These are phyloP conservation scores for Astrocystis sublimbata DNA, from an alignment of 495 filamentous ascomycete genomes.

Conservation along the genomic window DNA sequence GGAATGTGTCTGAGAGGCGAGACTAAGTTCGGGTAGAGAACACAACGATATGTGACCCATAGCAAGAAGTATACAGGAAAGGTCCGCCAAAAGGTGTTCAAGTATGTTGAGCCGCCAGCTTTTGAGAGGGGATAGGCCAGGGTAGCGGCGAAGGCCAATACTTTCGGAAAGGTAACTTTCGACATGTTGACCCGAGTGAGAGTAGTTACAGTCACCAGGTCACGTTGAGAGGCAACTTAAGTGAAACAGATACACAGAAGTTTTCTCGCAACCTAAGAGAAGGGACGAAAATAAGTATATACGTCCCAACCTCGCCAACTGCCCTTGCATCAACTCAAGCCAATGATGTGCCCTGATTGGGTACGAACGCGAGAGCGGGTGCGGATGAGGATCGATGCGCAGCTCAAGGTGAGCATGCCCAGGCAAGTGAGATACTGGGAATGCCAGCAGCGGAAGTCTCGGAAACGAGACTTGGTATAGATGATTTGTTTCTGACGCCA, in stretches of 20 bases:
- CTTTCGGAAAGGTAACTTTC: neutral
- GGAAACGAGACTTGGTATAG: neutral
- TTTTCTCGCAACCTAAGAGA: no score
- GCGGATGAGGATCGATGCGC: neutral
- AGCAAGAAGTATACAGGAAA: neutral
- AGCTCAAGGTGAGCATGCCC: neutral
- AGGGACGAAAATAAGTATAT: no score
- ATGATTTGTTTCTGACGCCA: neutral
- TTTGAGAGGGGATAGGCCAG: conserved; percentile 14
- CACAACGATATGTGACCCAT: conserved; percentile 40
- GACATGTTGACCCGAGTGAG: conserved; percentile 4
- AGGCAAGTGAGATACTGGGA: neutral
- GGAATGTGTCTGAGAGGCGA: conserved; percentile 64
- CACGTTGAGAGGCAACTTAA: neutral
- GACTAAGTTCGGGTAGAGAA: conserved; percentile 65
- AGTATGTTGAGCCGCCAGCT: conserved; percentile 1
- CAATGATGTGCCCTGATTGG: neutral
- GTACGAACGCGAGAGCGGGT: conserved; percentile 6
- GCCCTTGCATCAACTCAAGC: neutral
- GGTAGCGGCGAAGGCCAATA: neutral
- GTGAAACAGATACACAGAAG: neutral
- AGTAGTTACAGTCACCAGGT: neutral
- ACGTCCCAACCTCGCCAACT: neutral
- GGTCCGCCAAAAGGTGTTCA: neutral
- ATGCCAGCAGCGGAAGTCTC: no score